Evolutionary conservation across 1,284 basidiomycete genomes (phyloP).

Genomic region (Marasmius oreades): DNA sequence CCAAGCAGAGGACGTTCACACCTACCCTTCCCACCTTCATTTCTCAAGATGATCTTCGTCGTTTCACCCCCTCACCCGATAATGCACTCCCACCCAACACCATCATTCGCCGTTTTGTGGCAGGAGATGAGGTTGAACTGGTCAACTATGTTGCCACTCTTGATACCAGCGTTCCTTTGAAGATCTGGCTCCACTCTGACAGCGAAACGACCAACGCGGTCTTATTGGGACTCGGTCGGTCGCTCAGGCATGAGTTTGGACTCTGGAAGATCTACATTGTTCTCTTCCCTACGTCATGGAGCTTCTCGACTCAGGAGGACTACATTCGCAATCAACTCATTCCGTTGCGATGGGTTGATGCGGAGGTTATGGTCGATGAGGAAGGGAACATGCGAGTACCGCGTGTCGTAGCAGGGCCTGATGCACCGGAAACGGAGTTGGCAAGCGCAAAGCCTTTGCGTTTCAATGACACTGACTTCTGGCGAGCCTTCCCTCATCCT

Average conservation of each 20-base stretch:
- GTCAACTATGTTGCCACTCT: background rate
- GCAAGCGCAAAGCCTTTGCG: constrained; percentile 1
- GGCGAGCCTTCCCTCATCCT: constrained; percentile 13
- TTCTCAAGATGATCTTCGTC: background rate
- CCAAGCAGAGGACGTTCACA: background rate
- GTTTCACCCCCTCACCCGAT: background rate
- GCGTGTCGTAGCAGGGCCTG: background rate
- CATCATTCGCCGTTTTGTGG: background rate
- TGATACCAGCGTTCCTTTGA: background rate
- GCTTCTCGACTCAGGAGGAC: background rate
- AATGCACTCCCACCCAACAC: background rate
- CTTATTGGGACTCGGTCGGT: background rate
- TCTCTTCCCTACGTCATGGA: background rate
- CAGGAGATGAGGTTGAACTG: background rate
- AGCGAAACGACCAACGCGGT: background rate
- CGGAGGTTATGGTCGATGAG: background rate
- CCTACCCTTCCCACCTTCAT: background rate
- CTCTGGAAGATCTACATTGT: background rate
- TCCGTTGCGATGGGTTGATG: background rate
- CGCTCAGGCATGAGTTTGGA: constrained; percentile 3
- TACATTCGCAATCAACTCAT: background rate
- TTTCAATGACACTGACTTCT: constrained; percentile 10
- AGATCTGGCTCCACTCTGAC: background rate
- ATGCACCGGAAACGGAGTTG: background rate
- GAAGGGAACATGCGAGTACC: constrained; percentile 2